Conservation (phyloP, 306 rosid genomes). For the Cajanus cajan region DNA sequence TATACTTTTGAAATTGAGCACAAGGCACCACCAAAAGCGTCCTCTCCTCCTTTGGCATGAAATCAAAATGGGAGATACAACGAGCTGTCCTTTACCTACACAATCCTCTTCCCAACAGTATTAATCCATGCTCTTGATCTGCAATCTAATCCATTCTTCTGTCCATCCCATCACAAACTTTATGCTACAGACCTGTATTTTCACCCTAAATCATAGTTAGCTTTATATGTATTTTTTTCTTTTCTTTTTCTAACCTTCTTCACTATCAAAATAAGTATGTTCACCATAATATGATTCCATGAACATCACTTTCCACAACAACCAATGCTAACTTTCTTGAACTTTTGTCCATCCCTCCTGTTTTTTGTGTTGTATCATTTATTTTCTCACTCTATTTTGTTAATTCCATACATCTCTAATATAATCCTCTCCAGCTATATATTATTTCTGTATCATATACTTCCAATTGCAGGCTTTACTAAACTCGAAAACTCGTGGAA, state of each 20-base stretch:
- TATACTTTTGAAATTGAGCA: conserved; percentile 31
- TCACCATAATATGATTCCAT: neutral
- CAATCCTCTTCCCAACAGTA: conserved; percentile 35
- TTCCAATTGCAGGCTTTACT: conserved; percentile 46
- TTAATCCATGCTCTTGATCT: conserved; percentile 28
- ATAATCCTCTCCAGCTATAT: conserved; percentile 21
- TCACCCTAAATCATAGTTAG: conserved; percentile 20
- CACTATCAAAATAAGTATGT: neutral
- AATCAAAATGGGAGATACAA: conserved; percentile 27
- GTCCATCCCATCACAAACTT: conserved; percentile 20
- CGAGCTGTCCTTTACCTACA: conserved; percentile 33
- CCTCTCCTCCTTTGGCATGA: conserved; percentile 25
- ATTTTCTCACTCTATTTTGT: conserved; percentile 27
- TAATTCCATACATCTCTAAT: conserved; percentile 6
- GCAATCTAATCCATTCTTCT: conserved; percentile 34
- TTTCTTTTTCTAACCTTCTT: neutral
- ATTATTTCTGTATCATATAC: conserved; percentile 25
- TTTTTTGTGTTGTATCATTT: neutral
- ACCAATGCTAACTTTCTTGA: neutral
- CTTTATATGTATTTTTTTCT: neutral
- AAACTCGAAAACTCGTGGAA: conserved; percentile 52
- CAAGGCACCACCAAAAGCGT: conserved; percentile 36
- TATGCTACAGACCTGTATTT: conserved; percentile 22
- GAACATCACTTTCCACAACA: conserved; percentile 8
- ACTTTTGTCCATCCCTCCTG: conserved; percentile 9